These are phyloP conservation scores for Mucor irregularis DNA, from an alignment of 371 early-diverging fungal species.

Conservation along the genomic window DNA sequence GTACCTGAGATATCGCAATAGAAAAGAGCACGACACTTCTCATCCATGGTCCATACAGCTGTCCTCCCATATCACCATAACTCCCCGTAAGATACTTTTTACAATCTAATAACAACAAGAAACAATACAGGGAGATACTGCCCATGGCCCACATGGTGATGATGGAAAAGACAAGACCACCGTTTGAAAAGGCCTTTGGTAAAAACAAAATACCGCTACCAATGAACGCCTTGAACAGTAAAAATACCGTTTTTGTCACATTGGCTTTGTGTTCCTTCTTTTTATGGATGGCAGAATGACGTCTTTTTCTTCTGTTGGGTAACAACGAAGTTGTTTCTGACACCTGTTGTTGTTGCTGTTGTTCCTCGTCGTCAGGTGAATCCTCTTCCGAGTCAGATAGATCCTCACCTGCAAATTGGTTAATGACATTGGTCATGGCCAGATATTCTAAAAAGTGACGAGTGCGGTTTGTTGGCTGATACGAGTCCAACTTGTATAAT, in stretches of 20 bases:
- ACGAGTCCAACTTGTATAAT: neutral
- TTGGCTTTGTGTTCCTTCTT: constrained; percentile 33
- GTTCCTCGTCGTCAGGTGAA: constrained; percentile 36
- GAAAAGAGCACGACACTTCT: constrained; percentile 75
- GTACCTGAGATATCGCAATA: constrained; percentile 79
- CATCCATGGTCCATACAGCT: constrained; percentile 81
- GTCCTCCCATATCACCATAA: constrained; percentile 90
- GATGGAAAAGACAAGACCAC: constrained; percentile 73
- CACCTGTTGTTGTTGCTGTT: too few relatives aligned
- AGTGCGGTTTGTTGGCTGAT: constrained; percentile 14
- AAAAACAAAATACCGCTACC: constrained; percentile 82
- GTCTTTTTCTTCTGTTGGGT: constrained; percentile 6
- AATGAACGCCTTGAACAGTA: constrained; percentile 75
- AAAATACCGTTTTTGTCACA: constrained; percentile 57
- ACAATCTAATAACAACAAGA: constrained; percentile 68
- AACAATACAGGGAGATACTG: constrained; percentile 66
- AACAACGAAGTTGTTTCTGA: constrained; percentile 35
- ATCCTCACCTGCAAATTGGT: constrained; percentile 77
- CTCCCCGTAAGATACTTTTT: constrained; percentile 69
- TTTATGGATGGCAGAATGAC: neutral
- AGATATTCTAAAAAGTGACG: constrained; percentile 73
- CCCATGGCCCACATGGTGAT: constrained; percentile 66
- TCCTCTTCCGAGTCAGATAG: constrained; percentile 58
- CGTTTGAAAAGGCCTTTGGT: constrained; percentile 81
- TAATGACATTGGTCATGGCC: constrained; percentile 59